Evolutionary conservation across 202 grass and related monocot species (phyloP), one percentile per base, ranked within the genome.

Genomic region (Panicum hallii): DNA sequence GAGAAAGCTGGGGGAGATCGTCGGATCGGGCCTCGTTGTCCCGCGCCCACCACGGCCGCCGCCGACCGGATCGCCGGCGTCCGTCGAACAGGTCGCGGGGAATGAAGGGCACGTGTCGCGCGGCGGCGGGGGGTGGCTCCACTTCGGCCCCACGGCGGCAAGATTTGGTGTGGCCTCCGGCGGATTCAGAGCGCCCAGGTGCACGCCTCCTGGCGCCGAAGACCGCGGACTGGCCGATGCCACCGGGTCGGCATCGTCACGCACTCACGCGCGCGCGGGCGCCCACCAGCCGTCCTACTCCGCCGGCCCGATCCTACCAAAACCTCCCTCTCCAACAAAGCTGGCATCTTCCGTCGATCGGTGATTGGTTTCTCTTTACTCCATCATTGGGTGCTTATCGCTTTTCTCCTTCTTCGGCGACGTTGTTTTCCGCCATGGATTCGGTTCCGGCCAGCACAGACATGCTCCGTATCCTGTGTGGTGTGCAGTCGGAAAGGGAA

Each of bases 401-500:
- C 20, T 52, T 40, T 47, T 23, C 2, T 48, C 47, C 11, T 82
- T 55, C 38, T 45, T 64, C 13, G 63, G 32, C 45, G 48, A 34
- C 57, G 42, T 74, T 79, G 47, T 58, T 82, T 62, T 73, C 58
- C 8, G 49, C 17, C 3, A 78, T 49, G 64, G 83, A 62, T 90
- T 67, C 41, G 53, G 56, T 40, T 44, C 48, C 13, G 55, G 64
- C 11, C 56, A 60, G 65, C 72, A 72, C 63, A 16, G 42, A 61
- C 67, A 55, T 30, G 46, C 63, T 23, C 16, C 1, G 38, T 14
- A 76, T 77, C 45, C 23, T 77, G 65, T 9, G 78, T n/a, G 62
- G 79, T 10, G 60, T 28, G 60, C 40, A 65, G 46, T 82, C 45
- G 7, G 64, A 85, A 89, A 85, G 46, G 38, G 80, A 77, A 58